These are phyloP conservation scores for Magnusiomyces fungicola DNA, from an alignment of 1,139 yeast genomes.

Conservation along the genomic window DNA sequence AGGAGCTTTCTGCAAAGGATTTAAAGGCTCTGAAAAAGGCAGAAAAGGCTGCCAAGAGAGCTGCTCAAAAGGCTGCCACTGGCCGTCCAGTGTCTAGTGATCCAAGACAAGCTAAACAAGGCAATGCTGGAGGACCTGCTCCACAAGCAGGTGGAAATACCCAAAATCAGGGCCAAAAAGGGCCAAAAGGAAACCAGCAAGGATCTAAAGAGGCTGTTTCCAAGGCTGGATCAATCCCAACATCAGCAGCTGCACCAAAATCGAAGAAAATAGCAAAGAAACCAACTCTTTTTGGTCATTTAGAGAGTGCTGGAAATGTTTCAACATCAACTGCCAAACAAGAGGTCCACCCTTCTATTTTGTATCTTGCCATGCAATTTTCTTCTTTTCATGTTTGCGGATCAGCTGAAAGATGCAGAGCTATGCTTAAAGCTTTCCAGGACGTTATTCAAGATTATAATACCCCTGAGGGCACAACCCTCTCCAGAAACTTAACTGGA, in stretches of 20 bases:
- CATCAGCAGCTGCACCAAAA: conserved; percentile 5
- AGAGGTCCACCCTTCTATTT: conserved; percentile 80
- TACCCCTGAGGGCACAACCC: conserved; percentile 79
- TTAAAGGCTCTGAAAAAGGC: conserved; percentile 79
- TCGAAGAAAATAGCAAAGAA: conserved; percentile 26
- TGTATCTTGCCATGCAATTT: conserved; percentile 70
- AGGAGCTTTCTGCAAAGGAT: conserved; percentile 63
- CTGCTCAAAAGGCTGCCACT: conserved; percentile 51
- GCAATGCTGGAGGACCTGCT: background rate
- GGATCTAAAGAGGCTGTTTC: conserved; percentile 1
- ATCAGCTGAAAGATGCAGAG: conserved; percentile 73
- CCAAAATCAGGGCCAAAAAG: conserved; percentile 8
- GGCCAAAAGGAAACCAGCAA: conserved; percentile 6
- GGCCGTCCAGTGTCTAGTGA: conserved; percentile 21
- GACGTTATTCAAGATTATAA: conserved; percentile 69
- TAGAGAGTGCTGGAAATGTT: conserved; percentile 43
- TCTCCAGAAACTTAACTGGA: conserved; percentile 81
- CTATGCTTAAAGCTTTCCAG: conserved; percentile 82
- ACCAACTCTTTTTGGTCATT: conserved; percentile 69
- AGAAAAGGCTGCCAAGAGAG: conserved; percentile 86
- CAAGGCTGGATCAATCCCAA: conserved; percentile 1
- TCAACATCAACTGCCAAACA: conserved; percentile 34
- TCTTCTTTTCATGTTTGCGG: conserved; percentile 87
- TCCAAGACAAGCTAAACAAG: conserved; percentile 14
- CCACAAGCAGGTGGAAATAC: background rate